A percentile compares a stretch with the other conserved stretches of the same genome.
phyloP scores from a whole-genome alignment of 768 basidiomycete species.

The Termitomyces sp. region DNA sequence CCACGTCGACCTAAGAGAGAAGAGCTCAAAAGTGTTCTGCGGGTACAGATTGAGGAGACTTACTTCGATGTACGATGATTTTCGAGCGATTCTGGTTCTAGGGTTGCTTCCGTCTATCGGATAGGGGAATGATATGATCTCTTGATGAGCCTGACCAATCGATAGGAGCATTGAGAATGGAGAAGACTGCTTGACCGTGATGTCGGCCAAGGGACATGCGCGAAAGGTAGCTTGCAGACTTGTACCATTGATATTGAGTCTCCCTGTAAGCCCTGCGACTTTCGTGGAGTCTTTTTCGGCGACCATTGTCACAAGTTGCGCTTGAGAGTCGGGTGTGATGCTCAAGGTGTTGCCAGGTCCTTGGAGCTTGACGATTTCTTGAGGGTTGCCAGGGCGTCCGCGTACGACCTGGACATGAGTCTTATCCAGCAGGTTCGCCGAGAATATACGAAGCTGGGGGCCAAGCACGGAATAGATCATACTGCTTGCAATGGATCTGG shows the following conservation, averaged over 20 bases:
- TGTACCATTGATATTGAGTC: conserved; percentile 16
- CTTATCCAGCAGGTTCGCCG: conserved; percentile 22
- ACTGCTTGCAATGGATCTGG: conserved; percentile 7
- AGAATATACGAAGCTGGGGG: conserved; percentile 21
- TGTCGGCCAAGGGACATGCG: conserved; percentile 13
- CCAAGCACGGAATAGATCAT: conserved; percentile 24
- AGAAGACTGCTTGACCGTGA: conserved; percentile 21
- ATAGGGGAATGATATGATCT: conserved; percentile 36
- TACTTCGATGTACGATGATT: conserved; percentile 48
- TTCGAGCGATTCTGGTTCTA: conserved; percentile 48
- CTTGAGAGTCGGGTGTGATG: background rate
- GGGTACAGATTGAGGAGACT: conserved; percentile 9
- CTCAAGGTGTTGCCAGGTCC: background rate
- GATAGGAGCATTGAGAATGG: conserved; percentile 28
- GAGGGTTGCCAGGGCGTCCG: conserved; percentile 21
- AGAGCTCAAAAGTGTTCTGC: background rate
- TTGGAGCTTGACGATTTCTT: conserved; percentile 13
- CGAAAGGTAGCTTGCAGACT: conserved; percentile 15
- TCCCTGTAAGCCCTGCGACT: conserved; percentile 15
- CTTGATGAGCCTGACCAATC: conserved; percentile 18
- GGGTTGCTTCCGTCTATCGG: conserved; percentile 33
- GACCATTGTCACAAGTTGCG: background rate
- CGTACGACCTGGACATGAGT: conserved; percentile 26
- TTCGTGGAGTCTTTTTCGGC: background rate
- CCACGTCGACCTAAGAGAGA: background rate